Base-by-base conservation (phyloP, 2,329 filamentous ascomycete genomes). In the Beauveria sp. region DNA sequence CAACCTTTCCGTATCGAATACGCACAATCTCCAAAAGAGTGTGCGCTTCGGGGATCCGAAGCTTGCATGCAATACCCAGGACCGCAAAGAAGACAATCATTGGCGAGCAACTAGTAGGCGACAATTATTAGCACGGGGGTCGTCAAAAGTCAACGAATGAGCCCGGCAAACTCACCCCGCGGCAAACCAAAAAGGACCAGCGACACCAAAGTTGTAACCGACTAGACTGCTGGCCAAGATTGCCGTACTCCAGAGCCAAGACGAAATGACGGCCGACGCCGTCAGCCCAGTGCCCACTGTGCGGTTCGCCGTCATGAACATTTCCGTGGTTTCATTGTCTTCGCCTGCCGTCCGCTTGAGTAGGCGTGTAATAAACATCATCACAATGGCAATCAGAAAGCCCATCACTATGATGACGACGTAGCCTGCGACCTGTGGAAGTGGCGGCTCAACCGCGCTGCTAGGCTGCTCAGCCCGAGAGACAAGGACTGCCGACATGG, bases 171-270 rank as follows among this genome's bases (percentile, higher is more conserved):
- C 63, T 40, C 61, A 71, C 70, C 81, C 82, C 51, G 80, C 80
- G 3, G 80, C 80, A 62, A 80, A 84, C 81, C 81, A 84, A 59
- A 84, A 83, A 0, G 81, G 81, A 0, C 80, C 80, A 1, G 80
- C 77, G 2, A 84, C 72, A 0, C 82, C 82, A 65, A 81, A 82
- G 55, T 76, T 75, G 64, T 84, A 83, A 1, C 80, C 80, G 0
- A 83, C 79, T 3, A 81, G 71, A 0, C 75, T 75, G 10, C 78
- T 78, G 0, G 79, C 79, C 0, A 83, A 70, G 64, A 83, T 75
- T 0, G 80, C 79, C 0, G 80, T 83, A 24, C 77, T 80, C 78
- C 79, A 82, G 2, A 82, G 73, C 80, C 80, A 83, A 0, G 78
- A 81, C 37, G 80, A 82, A 20, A 82, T 76, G 0, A 83, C 80